Evolutionary conservation across 2,329 filamentous ascomycete species (phyloP), one percentile per base, ranked within the genome.

Genomic region (Coniella vitis): DNA sequence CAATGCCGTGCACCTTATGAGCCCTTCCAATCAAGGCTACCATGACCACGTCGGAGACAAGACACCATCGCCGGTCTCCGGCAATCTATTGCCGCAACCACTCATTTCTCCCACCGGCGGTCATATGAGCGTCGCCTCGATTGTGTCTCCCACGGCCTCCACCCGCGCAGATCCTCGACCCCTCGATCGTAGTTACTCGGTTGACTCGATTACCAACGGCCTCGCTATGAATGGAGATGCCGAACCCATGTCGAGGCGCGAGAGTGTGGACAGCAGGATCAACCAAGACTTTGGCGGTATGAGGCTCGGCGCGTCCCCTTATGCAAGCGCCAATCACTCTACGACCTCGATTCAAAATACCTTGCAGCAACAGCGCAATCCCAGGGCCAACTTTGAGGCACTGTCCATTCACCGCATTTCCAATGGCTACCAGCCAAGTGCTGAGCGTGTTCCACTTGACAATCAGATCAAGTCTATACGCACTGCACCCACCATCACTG

Each of bases 221-320:
- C 57, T 58, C 17, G 54, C 59, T 16, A 57, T 68, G 60, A 56
- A 59, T 37, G 55, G 58, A 17, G 66, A 62, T 21, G 63, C 65
- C 25, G 63, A 68, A 21, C 60, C 68, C 2, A 74, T 83, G 42
- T 81, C 83, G 41, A 77, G 85, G 50, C 79, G 87, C 45, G 87
- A 88, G 66, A 90, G 86, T 58, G 84, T 90, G 4, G 86, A 90
- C 64, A 89, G 86, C 64, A 78, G 86, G 54, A 83, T 90, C 63
- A 87, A 87, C 59, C 79, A 82, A 55, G 78, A 77, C 38, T 83
- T 90, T 63, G 78, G 74, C 49, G 83, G 87, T 39, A 75, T 90
- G 65, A 75, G 81, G 56, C 73, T 90, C 42, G 80, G 81, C 45
- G 76, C 76, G 39, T 86, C 84, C 7, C 86, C 86, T 1, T 90